A percentile compares a stretch with the other conserved stretches of the same genome.
These are phyloP conservation scores for Yamadazyma sp. DNA, from an alignment of 1,139 yeast species.

Conservation along the genomic window DNA sequence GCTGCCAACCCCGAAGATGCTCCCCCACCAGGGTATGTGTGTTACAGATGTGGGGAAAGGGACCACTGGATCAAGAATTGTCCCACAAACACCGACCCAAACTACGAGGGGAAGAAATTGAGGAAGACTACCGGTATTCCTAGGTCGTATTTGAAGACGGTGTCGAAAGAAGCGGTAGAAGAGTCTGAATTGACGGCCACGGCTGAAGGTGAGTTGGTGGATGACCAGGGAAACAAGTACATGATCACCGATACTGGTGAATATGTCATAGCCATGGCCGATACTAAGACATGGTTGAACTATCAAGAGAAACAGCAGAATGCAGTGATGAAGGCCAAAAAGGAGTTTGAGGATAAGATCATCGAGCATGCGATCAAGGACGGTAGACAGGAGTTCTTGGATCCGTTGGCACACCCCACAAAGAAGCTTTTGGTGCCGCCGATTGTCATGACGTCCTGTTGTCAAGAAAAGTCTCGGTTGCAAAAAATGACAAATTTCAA, in stretches of 20 bases:
- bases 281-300: slow-evolving; percentile 85
- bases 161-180: slow-evolving; percentile 52
- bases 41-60: slow-evolving; percentile 94
- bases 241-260: slow-evolving; percentile 95
- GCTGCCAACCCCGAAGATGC: slow-evolving; percentile 55
- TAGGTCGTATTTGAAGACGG: slow-evolving; percentile 81
- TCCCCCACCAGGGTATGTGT: slow-evolving; percentile 94
- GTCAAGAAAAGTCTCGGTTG: slow-evolving; percentile 56
- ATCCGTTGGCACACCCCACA: slow-evolving; percentile 59
- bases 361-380: slow-evolving; percentile 39
- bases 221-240: slow-evolving; percentile 66
- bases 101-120: slow-evolving; percentile 87
- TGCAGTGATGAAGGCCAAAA: slow-evolving; percentile 49
- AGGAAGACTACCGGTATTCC: slow-evolving; percentile 98
- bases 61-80: slow-evolving; percentile 97
- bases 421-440: slow-evolving; percentile 67
- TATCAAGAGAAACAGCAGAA: slow-evolving; percentile 70
- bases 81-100: slow-evolving; percentile 91
- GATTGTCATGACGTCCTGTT: slow-evolving; percentile 81
- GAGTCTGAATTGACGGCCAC: slow-evolving; percentile 48
- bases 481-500: slow-evolving; percentile 45
- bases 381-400: slow-evolving; percentile 45
- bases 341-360: slow-evolving; percentile 39
- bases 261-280: slow-evolving; percentile 93
- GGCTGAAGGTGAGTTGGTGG: slow-evolving; percentile 50